Conservation (phyloP, 2,329 filamentous ascomycete genomes). For the Hyphodiscus sp. region DNA sequence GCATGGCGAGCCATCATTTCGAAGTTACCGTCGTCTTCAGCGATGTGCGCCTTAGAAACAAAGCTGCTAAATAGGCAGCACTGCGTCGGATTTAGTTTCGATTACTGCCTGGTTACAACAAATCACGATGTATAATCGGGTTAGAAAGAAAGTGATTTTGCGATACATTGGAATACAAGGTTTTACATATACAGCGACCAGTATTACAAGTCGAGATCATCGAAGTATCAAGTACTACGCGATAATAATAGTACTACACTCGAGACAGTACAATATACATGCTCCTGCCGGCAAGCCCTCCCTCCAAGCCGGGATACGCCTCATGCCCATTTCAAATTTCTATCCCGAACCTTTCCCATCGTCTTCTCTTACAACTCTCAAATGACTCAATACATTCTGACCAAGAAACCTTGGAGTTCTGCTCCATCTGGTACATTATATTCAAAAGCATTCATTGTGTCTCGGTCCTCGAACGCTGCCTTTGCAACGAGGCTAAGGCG, state of each 20-base stretch:
- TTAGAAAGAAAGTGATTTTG: no score
- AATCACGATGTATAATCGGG: no score
- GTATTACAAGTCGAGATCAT: background rate
- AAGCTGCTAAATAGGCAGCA: no score
- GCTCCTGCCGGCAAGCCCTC: constrained; percentile 9
- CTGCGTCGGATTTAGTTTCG: no score
- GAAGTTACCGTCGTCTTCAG: no score
- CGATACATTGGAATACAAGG: no score
- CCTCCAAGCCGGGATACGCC: constrained; percentile 10
- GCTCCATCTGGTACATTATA: constrained; percentile 48
- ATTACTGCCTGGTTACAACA: no score
- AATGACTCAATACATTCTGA: constrained; percentile 53
- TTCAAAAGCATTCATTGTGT: constrained; percentile 48
- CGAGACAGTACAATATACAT: constrained; percentile 9
- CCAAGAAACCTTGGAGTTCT: constrained; percentile 49
- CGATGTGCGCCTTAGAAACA: no score
- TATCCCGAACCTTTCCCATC: constrained; percentile 42
- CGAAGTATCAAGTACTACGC: background rate
- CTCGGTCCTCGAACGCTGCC: constrained; percentile 45
- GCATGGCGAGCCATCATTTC: no score
- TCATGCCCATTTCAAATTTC: constrained; percentile 29
- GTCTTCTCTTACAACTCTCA: constrained; percentile 44
- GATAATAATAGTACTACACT: background rate
- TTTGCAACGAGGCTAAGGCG: background rate
- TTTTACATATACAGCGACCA: no score